These are phyloP conservation scores for Tricholoma hemisulphureum DNA, from an alignment of 768 basidiomycete genomes.

Conservation along the genomic window DNA sequence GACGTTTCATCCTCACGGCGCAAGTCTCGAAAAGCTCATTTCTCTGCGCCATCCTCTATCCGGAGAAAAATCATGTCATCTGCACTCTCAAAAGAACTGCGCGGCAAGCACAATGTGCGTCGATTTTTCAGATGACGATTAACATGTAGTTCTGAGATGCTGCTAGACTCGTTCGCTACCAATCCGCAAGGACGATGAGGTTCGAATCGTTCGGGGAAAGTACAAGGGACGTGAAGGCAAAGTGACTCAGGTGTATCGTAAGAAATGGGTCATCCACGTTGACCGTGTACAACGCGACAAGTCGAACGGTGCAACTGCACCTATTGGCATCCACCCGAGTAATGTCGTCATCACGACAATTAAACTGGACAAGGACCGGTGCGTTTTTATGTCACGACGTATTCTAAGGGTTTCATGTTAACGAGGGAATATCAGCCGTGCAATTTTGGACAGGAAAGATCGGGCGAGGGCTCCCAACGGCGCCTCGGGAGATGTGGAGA, in stretches of 20 bases:
- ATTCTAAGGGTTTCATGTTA: background rate
- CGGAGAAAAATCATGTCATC: conserved; percentile 99
- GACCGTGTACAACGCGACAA: conserved; percentile 98
- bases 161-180: conserved; percentile 84
- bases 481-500: conserved; percentile 62
- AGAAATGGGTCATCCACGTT: conserved; percentile 99
- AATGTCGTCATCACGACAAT: conserved; percentile 93
- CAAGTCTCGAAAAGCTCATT: conserved; percentile 99
- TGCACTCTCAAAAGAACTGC: conserved; percentile 91
- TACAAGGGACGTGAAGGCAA: conserved; percentile 99
- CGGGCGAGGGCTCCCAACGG: conserved; percentile 57
- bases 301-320: conserved; percentile 90
- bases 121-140: background rate
- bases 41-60: conserved; percentile 89
- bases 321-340: conserved; percentile 94
- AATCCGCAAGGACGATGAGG: conserved; percentile 98
- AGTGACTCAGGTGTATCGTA: conserved; percentile 96
- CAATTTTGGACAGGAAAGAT: conserved; percentile 86
- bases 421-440: conserved; percentile 48
- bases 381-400: conserved; percentile 15
- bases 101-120: conserved; percentile 86
- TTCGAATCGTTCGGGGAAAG: conserved; percentile 93
- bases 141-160: background rate
- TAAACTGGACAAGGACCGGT: conserved; percentile 93
- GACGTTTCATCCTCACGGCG: conserved; percentile 92